These are phyloP conservation scores for Colletotrichum tabaci DNA, from an alignment of 2,329 filamentous ascomycete species.

Conservation along the genomic window DNA sequence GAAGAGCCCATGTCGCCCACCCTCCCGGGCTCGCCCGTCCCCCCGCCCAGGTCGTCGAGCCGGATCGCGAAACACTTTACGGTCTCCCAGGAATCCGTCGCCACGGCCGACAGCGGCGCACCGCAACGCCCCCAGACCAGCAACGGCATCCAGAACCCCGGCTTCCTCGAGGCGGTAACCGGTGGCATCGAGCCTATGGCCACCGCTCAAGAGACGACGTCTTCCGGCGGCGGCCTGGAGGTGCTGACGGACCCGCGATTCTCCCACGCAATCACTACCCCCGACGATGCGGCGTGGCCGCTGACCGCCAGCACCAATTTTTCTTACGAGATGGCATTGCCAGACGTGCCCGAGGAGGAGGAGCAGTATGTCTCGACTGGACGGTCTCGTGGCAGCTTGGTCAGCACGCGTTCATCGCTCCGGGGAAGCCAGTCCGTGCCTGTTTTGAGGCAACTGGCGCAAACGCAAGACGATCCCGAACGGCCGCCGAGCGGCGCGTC, in stretches of 20 bases:
- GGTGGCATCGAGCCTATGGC: constrained; percentile 44
- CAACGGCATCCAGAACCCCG: constrained; percentile 61
- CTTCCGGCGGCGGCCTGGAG: constrained; percentile 43
- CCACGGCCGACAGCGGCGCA: constrained; percentile 33
- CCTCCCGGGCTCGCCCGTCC: constrained; percentile 57
- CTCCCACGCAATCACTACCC: constrained; percentile 59
- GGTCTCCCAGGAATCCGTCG: constrained; percentile 10
- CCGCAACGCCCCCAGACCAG: constrained; percentile 63
- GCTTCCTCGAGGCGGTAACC: constrained; percentile 54
- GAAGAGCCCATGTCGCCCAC: constrained; percentile 44
- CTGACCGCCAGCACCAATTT: constrained; percentile 55
- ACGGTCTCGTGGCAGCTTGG: constrained; percentile 60
- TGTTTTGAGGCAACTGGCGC: constrained; percentile 62
- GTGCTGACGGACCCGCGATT: constrained; percentile 47
- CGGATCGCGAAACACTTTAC: constrained; percentile 62
- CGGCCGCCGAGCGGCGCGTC: constrained; percentile 65
- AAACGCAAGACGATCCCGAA: constrained; percentile 44
- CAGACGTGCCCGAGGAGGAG: constrained; percentile 76
- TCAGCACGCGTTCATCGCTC: constrained; percentile 66
- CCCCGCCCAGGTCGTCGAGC: constrained; percentile 70
- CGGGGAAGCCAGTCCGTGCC: constrained; percentile 71
- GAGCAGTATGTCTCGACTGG: constrained; percentile 60
- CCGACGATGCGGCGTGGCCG: constrained; percentile 61
- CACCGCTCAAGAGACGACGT: constrained; percentile 29
- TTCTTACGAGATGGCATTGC: constrained; percentile 61